These are phyloP conservation scores for Nannochloropsis salina DNA, from an alignment of 108 stramenopile species.

Conservation along the genomic window DNA sequence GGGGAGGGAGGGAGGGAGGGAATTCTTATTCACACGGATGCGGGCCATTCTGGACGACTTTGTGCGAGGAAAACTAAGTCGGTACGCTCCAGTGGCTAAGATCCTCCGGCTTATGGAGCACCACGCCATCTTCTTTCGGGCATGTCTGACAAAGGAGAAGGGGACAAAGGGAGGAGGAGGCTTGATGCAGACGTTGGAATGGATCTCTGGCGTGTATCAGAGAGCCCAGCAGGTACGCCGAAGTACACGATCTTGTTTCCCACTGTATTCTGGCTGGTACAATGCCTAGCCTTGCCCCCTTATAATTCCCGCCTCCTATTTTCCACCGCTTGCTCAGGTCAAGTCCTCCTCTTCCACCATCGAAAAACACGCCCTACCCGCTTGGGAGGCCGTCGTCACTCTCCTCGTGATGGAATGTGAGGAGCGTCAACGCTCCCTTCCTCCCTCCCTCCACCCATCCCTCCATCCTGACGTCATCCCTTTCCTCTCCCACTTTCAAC, in stretches of 20 bases:
- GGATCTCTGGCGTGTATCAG: neutral
- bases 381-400: neutral
- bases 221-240: neutral
- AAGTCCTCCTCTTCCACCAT: neutral
- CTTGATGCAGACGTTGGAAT: neutral
- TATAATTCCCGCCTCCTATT: neutral
- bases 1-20: neutral
- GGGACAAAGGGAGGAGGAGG: neutral
- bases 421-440: neutral
- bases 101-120: neutral
- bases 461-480: neutral
- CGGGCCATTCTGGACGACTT: neutral
- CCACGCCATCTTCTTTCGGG: neutral
- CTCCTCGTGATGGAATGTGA: neutral
- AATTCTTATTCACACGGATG: neutral
- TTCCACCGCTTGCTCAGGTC: neutral
- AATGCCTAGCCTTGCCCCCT: neutral
- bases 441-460: neutral
- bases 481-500: neutral
- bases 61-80: neutral
- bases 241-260: neutral
- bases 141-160: neutral
- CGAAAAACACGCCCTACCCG: neutral
- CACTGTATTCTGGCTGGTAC: neutral
- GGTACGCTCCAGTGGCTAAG: neutral